These are phyloP conservation scores for Lophiotrema nucula DNA, from an alignment of 495 filamentous ascomycete genomes.

Conservation along the genomic window DNA sequence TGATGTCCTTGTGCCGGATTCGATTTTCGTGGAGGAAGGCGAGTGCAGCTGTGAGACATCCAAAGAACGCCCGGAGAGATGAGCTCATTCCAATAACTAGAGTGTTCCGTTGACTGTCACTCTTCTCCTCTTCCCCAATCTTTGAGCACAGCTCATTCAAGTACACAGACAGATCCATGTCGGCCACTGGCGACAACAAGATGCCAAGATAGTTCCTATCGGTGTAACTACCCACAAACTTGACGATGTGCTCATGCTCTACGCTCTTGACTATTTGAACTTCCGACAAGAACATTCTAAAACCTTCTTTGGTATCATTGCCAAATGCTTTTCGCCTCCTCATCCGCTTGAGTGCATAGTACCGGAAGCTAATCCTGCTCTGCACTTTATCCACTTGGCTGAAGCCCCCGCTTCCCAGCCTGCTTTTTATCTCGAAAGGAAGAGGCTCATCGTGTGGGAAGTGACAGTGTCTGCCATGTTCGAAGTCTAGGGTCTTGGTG, in stretches of 20 bases:
- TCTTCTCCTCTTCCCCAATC: not conserved
- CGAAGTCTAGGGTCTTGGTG: slow-evolving; percentile 1
- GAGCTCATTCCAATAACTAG: not conserved
- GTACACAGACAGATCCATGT: slow-evolving; percentile 19
- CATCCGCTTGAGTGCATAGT: slow-evolving; percentile 6
- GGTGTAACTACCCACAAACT: slow-evolving; percentile 39
- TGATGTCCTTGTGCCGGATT: slow-evolving; percentile 47
- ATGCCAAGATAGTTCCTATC: slow-evolving; percentile 31
- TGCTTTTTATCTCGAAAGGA: not conserved
- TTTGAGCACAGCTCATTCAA: not conserved
- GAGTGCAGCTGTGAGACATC: slow-evolving; percentile 43
- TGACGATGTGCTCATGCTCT: slow-evolving; percentile 20
- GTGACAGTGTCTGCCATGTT: not conserved
- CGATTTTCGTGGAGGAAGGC: slow-evolving; percentile 41
- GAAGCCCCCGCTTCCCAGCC: not conserved
- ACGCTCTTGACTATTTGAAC: not conserved
- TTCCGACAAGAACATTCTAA: not conserved
- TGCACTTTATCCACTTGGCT: not conserved
- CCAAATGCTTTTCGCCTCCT: not conserved
- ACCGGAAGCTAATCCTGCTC: not conserved
- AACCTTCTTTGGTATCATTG: not conserved
- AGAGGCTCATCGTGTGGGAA: not conserved
- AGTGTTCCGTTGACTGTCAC: not conserved
- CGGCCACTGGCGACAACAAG: slow-evolving; percentile 42
- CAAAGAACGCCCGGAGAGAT: slow-evolving; percentile 38